Base-by-base conservation (phyloP, 1,139 yeast species). In the Yamadazyma diospyri region DNA sequence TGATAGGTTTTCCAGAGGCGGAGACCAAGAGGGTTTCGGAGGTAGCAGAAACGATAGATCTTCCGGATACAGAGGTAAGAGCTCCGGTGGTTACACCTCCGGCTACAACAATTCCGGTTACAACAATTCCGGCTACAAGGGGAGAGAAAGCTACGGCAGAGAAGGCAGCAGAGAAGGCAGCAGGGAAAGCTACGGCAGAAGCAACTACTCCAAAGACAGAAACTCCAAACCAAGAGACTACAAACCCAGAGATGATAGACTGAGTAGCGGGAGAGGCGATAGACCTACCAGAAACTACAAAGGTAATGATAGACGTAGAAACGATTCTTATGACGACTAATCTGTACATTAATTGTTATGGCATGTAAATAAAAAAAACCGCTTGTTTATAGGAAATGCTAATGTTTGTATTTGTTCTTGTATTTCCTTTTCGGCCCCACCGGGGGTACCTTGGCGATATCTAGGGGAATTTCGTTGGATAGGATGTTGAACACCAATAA, bases 401-500 rank as follows among this genome's bases (percentile, higher is more conserved):
- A 28, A 22, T 21, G 20, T 17, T 32, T 37, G 17, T 29, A 39
- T 25, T 37, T 40, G 7, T 33, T 16, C 25, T 33, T 44, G 27
- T 42, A 44, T 29, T 44, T 45, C 30, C 40, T 42, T 25, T 40
- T 44, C n/a, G 42, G 27, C 10, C 49, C 49, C 4, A 44, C 49
- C 18, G 27, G 31, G 27, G 41, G 35, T 1, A 19, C 26, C 14
- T 30, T 36, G 2, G 41, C 38, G 3, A 34, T 19, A 7, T 42
- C 46, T 8, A 45, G 13, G 2, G 37, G 38, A 3, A 54, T 51
- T 33, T 82, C 86, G 33, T 85, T 61, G 1, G 88, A 78, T 5
- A 80, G 49, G 3, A 81, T 59, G 8, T 82, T 78, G 51, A 81
- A 83, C 0, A 69, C 60, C 28, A 82, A 50, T 15, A 82, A 51